Conservation (phyloP, 2,329 filamentous ascomycete genomes). For the Arthroderma sp. region DNA sequence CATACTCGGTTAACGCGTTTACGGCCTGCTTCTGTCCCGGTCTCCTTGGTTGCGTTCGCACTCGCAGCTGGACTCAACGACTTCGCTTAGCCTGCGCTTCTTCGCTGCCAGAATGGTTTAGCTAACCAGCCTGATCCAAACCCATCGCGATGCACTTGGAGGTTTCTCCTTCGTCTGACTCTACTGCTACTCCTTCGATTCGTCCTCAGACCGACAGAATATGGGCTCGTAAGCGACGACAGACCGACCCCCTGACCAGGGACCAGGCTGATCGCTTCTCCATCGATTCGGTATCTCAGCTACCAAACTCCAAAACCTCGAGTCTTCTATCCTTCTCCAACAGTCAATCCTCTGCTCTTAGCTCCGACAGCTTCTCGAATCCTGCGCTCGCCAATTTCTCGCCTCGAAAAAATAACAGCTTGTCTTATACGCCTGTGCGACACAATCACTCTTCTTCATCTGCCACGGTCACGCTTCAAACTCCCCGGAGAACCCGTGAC, state of each 20-base stretch:
- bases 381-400: constrained; percentile 16
- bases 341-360: constrained; percentile 11
- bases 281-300: constrained; percentile 13
- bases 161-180: constrained; percentile 2
- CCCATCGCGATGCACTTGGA: constrained; percentile 4
- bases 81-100: too few species aligned
- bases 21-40: too few species aligned
- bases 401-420: constrained; percentile 14
- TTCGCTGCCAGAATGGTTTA: too few species aligned
- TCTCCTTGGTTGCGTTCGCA: too few species aligned
- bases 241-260: constrained; percentile 8
- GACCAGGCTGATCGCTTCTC: constrained; percentile 5
- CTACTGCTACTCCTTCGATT: not conserved
- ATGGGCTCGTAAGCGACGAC: constrained; percentile 8
- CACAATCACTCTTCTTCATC: not conserved
- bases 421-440: not conserved
- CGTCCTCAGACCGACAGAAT: not conserved
- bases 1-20: too few species aligned
- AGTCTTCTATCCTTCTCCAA: too few species aligned
- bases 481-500: constrained; percentile 19
- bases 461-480: constrained; percentile 8
- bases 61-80: too few species aligned
- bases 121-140: too few species aligned
- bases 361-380: constrained; percentile 15
- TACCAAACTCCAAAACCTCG: constrained; percentile 5